Evolutionary conservation across 2,329 filamentous ascomycete species (phyloP).

Genomic region (Aspergillus persii): DNA sequence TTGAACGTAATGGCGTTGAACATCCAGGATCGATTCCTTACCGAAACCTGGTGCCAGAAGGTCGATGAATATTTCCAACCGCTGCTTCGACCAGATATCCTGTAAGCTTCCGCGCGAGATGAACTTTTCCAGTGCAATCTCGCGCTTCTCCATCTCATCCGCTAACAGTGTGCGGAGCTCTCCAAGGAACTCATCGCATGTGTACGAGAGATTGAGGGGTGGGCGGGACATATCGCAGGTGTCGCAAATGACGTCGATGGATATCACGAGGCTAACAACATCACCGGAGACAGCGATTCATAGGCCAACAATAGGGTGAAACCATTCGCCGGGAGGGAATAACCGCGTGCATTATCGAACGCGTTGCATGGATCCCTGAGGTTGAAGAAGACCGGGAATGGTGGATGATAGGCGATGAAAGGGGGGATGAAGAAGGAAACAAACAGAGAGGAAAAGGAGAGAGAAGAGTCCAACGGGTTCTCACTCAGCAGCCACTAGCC

Average conservation of each 20-base stretch:
- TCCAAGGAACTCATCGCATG: too few relatives aligned
- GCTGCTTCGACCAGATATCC: constrained; percentile 10
- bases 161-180: neutral
- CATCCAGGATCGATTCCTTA: neutral
- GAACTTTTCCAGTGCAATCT: constrained; percentile 6
- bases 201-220: neutral
- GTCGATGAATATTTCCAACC: constrained; percentile 9
- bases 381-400: neutral
- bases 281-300: neutral
- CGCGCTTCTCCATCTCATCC: neutral
- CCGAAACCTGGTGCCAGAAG: neutral
- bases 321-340: neutral
- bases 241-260: neutral
- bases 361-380: neutral
- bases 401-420: neutral
- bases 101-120: constrained; percentile 6
- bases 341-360: neutral
- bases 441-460: neutral
- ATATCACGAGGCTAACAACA: neutral
- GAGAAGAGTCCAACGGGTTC: too few relatives aligned
- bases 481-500: too few relatives aligned
- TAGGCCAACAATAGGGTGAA: neutral
- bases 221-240: neutral
- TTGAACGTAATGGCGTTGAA: constrained; percentile 5
- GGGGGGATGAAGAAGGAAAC: neutral